phyloP scores from a whole-genome alignment of 2,329 filamentous ascomycete genomes.

The Venturia carpophila region DNA sequence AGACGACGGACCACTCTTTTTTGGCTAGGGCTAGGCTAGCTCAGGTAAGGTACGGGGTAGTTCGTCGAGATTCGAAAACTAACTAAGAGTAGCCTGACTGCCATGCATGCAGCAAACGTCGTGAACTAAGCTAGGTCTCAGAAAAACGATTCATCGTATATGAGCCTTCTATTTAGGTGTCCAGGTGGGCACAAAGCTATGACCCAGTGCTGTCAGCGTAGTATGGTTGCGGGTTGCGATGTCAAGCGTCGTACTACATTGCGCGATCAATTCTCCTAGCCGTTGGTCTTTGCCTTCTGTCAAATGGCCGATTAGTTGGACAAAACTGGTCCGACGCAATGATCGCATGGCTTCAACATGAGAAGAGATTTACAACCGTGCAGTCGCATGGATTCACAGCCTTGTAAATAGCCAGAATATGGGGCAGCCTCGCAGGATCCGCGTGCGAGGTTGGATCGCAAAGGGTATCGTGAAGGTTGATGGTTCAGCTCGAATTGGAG shows the following conservation, averaged over 20 bases:
- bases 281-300: neutral
- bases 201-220: neutral
- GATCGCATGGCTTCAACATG: neutral
- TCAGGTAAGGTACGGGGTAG: too few species aligned
- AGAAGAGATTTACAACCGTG: neutral
- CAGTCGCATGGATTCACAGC: neutral
- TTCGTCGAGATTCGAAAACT: too few species aligned
- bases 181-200: neutral
- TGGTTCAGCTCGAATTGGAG: neutral
- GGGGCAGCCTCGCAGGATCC: neutral
- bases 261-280: slow-evolving; percentile 5
- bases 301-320: neutral
- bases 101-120: too few species aligned
- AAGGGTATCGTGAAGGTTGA: neutral
- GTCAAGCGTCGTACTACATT: neutral
- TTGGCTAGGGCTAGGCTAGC: too few species aligned
- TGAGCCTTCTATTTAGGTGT: too few species aligned
- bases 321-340: neutral
- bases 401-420: neutral
- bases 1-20: too few species aligned
- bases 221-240: neutral
- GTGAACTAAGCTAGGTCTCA: too few species aligned
- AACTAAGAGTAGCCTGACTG: too few species aligned
- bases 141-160: too few species aligned
- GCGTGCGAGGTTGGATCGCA: neutral